Conservation (phyloP, 805 yeast species). For the Candida schatavii region DNA sequence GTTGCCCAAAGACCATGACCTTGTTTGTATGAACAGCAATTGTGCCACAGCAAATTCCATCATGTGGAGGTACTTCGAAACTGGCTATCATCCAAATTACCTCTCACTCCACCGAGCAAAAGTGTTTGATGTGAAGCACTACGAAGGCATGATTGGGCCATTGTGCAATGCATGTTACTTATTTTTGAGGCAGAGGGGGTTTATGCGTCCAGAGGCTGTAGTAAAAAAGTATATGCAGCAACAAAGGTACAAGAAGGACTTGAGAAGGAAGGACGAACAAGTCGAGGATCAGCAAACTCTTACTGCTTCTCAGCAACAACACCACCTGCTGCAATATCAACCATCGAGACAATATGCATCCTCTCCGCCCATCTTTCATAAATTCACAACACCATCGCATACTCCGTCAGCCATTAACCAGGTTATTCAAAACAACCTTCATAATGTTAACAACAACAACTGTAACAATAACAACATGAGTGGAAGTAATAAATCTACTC, state of each 20-base stretch:
- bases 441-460: slow-evolving; percentile 2
- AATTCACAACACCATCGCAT: slow-evolving; percentile 39
- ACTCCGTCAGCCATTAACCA: slow-evolving; percentile 38
- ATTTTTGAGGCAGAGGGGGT: slow-evolving; percentile 40
- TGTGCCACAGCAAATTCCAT: slow-evolving; percentile 38
- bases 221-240: slow-evolving; percentile 45
- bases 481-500: slow-evolving; percentile 13
- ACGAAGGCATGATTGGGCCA: slow-evolving; percentile 48
- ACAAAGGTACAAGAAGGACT: slow-evolving; percentile 38
- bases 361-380: slow-evolving; percentile 27
- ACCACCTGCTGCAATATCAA: slow-evolving; percentile 5
- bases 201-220: slow-evolving; percentile 45
- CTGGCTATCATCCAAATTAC: slow-evolving; percentile 35
- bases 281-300: slow-evolving; percentile 5
- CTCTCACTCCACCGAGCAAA: slow-evolving; percentile 36
- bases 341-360: slow-evolving; percentile 15
- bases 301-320: slow-evolving; percentile 8
- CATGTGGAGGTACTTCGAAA: slow-evolving; percentile 44
- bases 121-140: slow-evolving; percentile 37
- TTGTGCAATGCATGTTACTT: slow-evolving; percentile 46
- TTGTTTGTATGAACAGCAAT: slow-evolving; percentile 39
- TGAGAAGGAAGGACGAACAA: slow-evolving; percentile 27
- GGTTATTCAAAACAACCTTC: slow-evolving; percentile 26
- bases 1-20: slow-evolving; percentile 38
- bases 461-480: background rate